Conservation (phyloP, 352 stramenopile genomes). For the Phytophthora idaei region DNA sequence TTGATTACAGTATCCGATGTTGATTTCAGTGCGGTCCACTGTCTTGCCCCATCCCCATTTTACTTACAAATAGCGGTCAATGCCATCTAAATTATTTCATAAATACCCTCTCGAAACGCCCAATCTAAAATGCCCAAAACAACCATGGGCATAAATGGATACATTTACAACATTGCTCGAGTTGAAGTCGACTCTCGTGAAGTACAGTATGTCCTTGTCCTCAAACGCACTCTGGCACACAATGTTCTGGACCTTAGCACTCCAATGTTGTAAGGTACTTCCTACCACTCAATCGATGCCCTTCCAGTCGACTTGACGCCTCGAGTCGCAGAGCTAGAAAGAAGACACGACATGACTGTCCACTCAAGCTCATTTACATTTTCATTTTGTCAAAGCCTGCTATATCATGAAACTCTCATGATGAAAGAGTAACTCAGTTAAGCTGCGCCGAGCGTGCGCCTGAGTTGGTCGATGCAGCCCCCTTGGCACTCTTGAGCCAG, state of each 20-base stretch:
- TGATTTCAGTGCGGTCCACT: conserved; percentile 25
- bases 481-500: conserved; percentile 52
- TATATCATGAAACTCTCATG: background rate
- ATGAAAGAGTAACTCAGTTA: conserved; percentile 9
- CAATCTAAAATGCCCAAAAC: background rate
- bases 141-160: background rate
- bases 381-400: conserved; percentile 1
- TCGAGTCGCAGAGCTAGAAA: too few relatives aligned
- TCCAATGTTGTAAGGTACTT: too few relatives aligned
- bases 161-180: too few relatives aligned
- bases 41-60: conserved; percentile 6
- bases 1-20: conserved; percentile 20
- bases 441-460: conserved; percentile 26
- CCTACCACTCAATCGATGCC: too few relatives aligned
- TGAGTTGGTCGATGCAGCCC: conserved; percentile 7
- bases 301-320: too few relatives aligned
- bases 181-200: too few relatives aligned
- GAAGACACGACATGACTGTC: background rate
- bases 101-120: background rate
- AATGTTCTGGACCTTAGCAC: too few relatives aligned
- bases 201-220: too few relatives aligned
- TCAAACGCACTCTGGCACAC: too few relatives aligned
- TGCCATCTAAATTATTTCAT: conserved; percentile 8
- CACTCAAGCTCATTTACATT: conserved; percentile 2
- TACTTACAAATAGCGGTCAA: background rate